A percentile compares a stretch with the other conserved stretches of the same genome.
phyloP scores from a whole-genome alignment of 106 monocot genomes.

The Gastrodia elata region DNA sequence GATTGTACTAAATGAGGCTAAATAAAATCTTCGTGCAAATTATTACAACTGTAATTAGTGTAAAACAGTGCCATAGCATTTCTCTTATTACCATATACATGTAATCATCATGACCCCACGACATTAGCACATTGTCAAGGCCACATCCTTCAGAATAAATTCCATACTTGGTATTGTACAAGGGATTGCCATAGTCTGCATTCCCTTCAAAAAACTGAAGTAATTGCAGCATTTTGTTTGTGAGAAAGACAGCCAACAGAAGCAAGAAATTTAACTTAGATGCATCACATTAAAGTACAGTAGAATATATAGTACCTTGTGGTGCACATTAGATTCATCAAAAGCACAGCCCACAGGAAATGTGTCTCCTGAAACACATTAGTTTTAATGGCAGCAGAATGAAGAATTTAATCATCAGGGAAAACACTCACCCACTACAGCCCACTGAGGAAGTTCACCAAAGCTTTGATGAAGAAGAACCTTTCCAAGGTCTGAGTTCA shows the following conservation, averaged over 20 bases:
- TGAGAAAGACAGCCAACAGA: too few relatives aligned
- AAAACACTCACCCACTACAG: constrained; percentile 56
- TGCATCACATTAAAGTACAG: background rate
- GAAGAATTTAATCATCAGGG: background rate
- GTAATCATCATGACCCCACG: constrained; percentile 92
- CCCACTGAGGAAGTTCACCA: constrained; percentile 88
- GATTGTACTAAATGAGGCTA: too few relatives aligned
- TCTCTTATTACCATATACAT: constrained; percentile 66
- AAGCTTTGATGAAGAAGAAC: constrained; percentile 80
- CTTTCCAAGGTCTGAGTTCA: constrained; percentile 74
- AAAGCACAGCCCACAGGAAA: constrained; percentile 86
- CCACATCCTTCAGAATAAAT: constrained; percentile 79
- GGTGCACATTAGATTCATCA: constrained; percentile 62
- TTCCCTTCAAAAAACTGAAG: constrained; percentile 66
- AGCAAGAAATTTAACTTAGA: too few relatives aligned
- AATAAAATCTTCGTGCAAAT: too few relatives aligned
- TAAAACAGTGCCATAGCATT: background rate
- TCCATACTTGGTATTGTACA: constrained; percentile 58
- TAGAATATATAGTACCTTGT: constrained; percentile 26
- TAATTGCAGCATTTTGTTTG: background rate
- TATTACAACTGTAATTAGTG: too few relatives aligned
- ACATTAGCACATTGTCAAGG: constrained; percentile 78
- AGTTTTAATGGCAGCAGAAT: background rate
- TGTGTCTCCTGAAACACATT: constrained; percentile 43
- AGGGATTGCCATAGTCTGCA: constrained; percentile 50